Base-by-base conservation (phyloP, 805 yeast species). In the Schizosaccharomyces osmophilus region DNA sequence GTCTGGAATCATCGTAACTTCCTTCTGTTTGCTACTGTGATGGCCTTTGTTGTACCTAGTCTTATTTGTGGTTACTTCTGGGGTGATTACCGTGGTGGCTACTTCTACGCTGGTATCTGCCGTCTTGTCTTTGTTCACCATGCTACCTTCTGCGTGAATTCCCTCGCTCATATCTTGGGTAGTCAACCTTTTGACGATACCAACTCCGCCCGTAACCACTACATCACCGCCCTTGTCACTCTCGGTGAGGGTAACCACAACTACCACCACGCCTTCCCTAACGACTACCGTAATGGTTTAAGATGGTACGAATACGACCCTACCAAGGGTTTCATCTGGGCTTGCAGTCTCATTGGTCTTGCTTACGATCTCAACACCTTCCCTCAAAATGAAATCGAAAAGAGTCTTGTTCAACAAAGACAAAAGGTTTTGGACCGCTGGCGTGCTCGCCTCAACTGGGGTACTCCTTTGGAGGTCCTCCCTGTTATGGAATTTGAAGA, bases 221-320 rank as follows among this genome's bases (percentile, higher is more conserved):
- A 82, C 19, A 70, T 80, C 59, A 78, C 82, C 31, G 82, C 82
- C 26, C 68, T 81, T 17, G 75, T 86, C 17, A 84, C 95, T 0
- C 82, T 84, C 68, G 97, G 97, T 13, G 96, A 89, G 73, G 90
- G 95, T 4, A 82, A 82, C 72, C 94, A 87, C 71, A 89, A 88
- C 73, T 90, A 85, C 74, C 97, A 89, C 73, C 96, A 90, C 73
- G 95, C 87, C 73, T 89, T 89, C 72, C 95, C 96, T 5, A 82
- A 84, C 65, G 97, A 89, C 72, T 88, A 84, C 73, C 77, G 96
- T 64, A 82, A 82, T 65, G 86, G 88, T 5, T 73, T 79, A 62
- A 79, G 81, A 64, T 77, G 82, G 79, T 82, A 81, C 71, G 83
- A 84, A 59, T 84, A 81, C 71, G 97, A 89, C 71, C 96, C 97